Conservation (phyloP, 129 eudicot genomes). For the Lonicera japonica region DNA sequence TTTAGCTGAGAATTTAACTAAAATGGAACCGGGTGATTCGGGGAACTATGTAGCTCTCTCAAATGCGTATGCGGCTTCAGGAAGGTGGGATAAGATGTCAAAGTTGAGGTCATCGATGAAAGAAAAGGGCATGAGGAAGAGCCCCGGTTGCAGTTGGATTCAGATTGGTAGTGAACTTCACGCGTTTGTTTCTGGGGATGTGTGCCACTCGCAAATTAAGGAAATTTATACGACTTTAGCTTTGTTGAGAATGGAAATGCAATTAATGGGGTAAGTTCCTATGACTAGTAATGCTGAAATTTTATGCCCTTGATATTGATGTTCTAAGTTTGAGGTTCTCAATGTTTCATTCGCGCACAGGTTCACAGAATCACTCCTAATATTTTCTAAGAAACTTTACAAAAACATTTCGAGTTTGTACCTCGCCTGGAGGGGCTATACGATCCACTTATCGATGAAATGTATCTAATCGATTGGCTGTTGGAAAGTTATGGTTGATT, state of each 20-base stretch:
- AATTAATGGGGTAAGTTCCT: conserved; percentile 8
- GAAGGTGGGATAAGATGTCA: conserved; percentile 49
- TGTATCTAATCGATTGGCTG: too few relatives aligned
- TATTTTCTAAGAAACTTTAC: neutral
- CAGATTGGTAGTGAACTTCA: conserved; percentile 43
- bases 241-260: conserved; percentile 40
- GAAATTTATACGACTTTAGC: conserved; percentile 33
- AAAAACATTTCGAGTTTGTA: neutral
- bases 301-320: too few relatives aligned
- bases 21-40: conserved; percentile 38
- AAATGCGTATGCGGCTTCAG: conserved; percentile 38
- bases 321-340: neutral
- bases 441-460: neutral
- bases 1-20: conserved; percentile 22
- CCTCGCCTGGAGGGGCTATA: neutral
- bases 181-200: conserved; percentile 57
- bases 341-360: neutral
- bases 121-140: conserved; percentile 41
- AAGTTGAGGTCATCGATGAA: conserved; percentile 41
- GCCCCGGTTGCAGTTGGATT: conserved; percentile 71
- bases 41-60: conserved; percentile 54
- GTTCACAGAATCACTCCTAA: neutral
- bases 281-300: too few relatives aligned
- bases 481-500: too few relatives aligned
- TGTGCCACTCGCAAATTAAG: conserved; percentile 33